Conservation (phyloP, 805 yeast genomes). For the Metschnikowia lochheadii region DNA sequence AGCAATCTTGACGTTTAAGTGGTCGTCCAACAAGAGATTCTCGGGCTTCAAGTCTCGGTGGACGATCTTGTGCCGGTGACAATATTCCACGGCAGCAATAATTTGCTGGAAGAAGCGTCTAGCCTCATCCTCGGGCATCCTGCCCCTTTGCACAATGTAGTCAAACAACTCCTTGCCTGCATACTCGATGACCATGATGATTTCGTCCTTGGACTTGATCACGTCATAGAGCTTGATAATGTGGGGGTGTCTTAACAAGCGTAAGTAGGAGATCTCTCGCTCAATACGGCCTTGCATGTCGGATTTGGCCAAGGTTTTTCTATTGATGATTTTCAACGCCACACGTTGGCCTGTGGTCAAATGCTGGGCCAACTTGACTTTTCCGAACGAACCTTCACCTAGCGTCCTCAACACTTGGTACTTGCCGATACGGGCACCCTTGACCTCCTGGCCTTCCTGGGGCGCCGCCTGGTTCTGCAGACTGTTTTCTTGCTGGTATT, state of each 20-base stretch:
- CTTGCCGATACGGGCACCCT: slow-evolving; percentile 68
- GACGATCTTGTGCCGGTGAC: slow-evolving; percentile 94
- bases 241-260: slow-evolving; percentile 90
- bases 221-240: slow-evolving; percentile 94
- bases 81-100: slow-evolving; percentile 92
- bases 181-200: slow-evolving; percentile 94
- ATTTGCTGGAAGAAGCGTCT: slow-evolving; percentile 94
- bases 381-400: slow-evolving; percentile 97
- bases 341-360: slow-evolving; percentile 87
- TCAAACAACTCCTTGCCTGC: slow-evolving; percentile 97
- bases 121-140: slow-evolving; percentile 89
- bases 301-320: slow-evolving; percentile 86
- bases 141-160: slow-evolving; percentile 89
- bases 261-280: slow-evolving; percentile 84
- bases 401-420: slow-evolving; percentile 89
- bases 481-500: slow-evolving; percentile 8
- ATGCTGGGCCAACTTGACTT: slow-evolving; percentile 88
- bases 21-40: slow-evolving; percentile 82
- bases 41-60: slow-evolving; percentile 97
- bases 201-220: slow-evolving; percentile 90
- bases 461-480: slow-evolving; percentile 1
- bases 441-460: slow-evolving; percentile 19
- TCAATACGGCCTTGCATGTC: slow-evolving; percentile 98
- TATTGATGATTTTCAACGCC: slow-evolving; percentile 87
- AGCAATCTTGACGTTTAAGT: slow-evolving; percentile 89